Percentiles rank a stretch among this genome's conserved stretches.
Evolutionary conservation across 2,329 filamentous ascomycete species (phyloP).

Genomic region (Cryphonectria radicalis): DNA sequence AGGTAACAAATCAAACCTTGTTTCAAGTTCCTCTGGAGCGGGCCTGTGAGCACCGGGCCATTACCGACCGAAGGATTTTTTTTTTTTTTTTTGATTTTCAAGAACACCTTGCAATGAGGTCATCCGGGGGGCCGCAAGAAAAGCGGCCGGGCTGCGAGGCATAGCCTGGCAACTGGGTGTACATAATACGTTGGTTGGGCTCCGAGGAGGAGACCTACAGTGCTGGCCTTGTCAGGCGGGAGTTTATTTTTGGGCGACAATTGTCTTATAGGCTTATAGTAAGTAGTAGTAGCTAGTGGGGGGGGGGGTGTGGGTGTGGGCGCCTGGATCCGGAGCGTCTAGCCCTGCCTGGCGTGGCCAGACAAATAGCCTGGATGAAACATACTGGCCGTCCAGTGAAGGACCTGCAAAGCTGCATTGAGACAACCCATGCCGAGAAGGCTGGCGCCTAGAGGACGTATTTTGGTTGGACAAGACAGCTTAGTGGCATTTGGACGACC

Average conservation of each 20-base stretch:
- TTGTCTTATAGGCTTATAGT: background rate
- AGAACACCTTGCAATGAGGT: background rate
- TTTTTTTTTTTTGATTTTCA: background rate
- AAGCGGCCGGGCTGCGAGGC: background rate
- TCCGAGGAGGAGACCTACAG: background rate
- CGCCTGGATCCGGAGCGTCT: background rate
- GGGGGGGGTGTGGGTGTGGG: background rate
- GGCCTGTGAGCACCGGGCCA: background rate
- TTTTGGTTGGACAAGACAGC: conserved; percentile 11
- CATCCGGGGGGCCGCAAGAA: background rate
- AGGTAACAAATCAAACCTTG: background rate
- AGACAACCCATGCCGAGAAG: background rate
- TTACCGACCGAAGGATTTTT: background rate
- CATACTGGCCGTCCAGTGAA: background rate
- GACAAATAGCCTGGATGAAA: conserved; percentile 8
- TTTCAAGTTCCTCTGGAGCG: background rate
- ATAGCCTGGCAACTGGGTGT: background rate
- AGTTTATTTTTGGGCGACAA: conserved; percentile 4
- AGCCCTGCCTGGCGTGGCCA: background rate
- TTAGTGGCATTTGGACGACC: conserved; percentile 3
- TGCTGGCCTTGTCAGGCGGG: background rate
- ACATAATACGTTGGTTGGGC: background rate
- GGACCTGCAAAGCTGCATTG: background rate
- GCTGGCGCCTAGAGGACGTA: conserved; percentile 15
- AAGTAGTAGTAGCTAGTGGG: background rate